Percentiles rank a stretch among this genome's conserved stretches.
phyloP scores from a whole-genome alignment of 2,329 filamentous ascomycete species.

The Zasmidium angulare region DNA sequence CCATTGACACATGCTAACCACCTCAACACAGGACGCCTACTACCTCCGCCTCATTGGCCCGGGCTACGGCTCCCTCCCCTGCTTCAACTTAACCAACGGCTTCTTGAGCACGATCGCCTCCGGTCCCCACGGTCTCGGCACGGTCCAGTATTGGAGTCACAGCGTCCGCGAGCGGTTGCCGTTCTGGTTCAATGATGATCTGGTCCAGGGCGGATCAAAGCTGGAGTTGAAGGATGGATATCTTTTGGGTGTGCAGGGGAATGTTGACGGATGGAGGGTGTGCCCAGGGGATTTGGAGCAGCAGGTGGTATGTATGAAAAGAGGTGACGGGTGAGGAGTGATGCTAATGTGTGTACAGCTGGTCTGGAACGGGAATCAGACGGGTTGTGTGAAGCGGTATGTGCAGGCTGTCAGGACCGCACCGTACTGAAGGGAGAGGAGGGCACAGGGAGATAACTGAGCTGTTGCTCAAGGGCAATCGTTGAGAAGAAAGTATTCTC shows the following conservation, averaged over 20 bases:
- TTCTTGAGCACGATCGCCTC: conserved; percentile 34
- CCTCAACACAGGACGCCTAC: conserved; percentile 27
- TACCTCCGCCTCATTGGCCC: conserved; percentile 40
- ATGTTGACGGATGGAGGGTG: conserved; percentile 40
- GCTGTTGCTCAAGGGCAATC: not conserved
- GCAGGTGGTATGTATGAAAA: conserved; percentile 30
- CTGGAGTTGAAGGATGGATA: conserved; percentile 38
- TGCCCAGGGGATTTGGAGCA: conserved; percentile 36
- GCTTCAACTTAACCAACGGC: conserved; percentile 38
- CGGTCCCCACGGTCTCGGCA: conserved; percentile 19
- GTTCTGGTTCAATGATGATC: conserved; percentile 35
- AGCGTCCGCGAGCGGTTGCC: conserved; percentile 31
- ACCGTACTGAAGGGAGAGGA: conserved; percentile 35
- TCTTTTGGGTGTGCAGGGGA: conserved; percentile 38
- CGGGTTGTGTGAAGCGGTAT: conserved; percentile 37
- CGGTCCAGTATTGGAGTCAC: conserved; percentile 33
- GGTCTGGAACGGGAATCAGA: conserved; percentile 39
- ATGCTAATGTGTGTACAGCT: conserved; percentile 23
- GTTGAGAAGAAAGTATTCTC: not conserved
- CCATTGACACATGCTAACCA: not conserved
- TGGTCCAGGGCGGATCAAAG: conserved; percentile 31
- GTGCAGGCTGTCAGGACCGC: conserved; percentile 40
- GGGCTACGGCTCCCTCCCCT: conserved; percentile 41
- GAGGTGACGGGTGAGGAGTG: not conserved
- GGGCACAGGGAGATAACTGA: not conserved